Evolutionary conservation across 2,329 filamentous ascomycete species (phyloP).

Genomic region (Exophiala oligosperma): DNA sequence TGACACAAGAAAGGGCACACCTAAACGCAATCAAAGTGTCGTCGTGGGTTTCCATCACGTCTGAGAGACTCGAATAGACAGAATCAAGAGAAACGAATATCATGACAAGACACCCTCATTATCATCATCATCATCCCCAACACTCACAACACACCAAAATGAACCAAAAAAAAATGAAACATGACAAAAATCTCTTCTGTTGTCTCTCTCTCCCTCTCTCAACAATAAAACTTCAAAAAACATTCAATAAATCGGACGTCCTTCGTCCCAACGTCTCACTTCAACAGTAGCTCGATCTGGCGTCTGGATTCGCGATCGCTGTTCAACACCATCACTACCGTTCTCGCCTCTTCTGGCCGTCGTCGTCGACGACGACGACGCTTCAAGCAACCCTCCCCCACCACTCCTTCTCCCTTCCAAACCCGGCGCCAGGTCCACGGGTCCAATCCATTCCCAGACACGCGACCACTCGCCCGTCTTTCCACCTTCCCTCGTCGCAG

Average conservation of each 20-base stretch:
- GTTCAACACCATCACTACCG: slow-evolving; percentile 26
- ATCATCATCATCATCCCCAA: too few species aligned
- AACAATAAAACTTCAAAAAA: not conserved
- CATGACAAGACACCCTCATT: too few species aligned
- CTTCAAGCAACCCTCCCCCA: slow-evolving; percentile 30
- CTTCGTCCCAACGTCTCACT: slow-evolving; percentile 41
- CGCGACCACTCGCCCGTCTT: slow-evolving; percentile 58
- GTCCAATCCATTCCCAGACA: slow-evolving; percentile 70
- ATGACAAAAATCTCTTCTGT: too few species aligned
- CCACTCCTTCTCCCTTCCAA: slow-evolving; percentile 29
- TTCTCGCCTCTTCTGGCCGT: slow-evolving; percentile 12
- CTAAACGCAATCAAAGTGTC: too few species aligned
- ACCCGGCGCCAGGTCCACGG: slow-evolving; percentile 44
- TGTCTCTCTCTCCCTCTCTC: too few species aligned
- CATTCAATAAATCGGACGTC: slow-evolving; percentile 42
- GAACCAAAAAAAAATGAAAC: not conserved
- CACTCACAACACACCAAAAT: not conserved
- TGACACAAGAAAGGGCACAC: too few species aligned
- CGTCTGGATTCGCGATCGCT: slow-evolving; percentile 3
- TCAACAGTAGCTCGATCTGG: slow-evolving; percentile 24
- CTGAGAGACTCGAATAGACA: too few species aligned
- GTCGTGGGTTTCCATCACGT: too few species aligned
- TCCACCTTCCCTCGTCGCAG: slow-evolving; percentile 64
- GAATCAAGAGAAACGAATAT: too few species aligned
- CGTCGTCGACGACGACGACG: too few species aligned